These are phyloP conservation scores for Suillus brevipes DNA, from an alignment of 768 basidiomycete genomes.

Conservation along the genomic window DNA sequence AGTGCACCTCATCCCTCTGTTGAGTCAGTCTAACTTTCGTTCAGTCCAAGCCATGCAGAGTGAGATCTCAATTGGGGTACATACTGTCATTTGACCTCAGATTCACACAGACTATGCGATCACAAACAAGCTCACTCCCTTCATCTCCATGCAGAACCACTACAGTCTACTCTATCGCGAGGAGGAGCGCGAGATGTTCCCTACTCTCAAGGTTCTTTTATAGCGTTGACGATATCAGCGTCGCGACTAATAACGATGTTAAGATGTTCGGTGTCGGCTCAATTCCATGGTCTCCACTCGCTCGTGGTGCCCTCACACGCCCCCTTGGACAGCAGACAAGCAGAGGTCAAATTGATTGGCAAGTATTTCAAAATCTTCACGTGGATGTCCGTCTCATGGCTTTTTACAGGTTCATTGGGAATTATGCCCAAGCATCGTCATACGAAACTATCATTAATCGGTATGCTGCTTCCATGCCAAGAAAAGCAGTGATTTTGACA, in stretches of 20 bases:
- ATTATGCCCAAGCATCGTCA: conserved; percentile 24
- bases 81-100: neutral
- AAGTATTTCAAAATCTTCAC: neutral
- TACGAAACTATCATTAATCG: conserved; percentile 30
- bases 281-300: conserved; percentile 48
- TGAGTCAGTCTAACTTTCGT: neutral
- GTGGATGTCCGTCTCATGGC: conserved; percentile 10
- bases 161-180: conserved; percentile 59
- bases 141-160: conserved; percentile 68
- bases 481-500: neutral
- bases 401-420: conserved; percentile 23
- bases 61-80: conserved; percentile 16
- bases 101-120: conserved; percentile 38
- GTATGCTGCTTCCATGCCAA: conserved; percentile 12
- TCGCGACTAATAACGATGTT: conserved; percentile 3
- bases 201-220: conserved; percentile 38
- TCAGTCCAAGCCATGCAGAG: conserved; percentile 43
- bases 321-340: conserved; percentile 33
- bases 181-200: conserved; percentile 61
- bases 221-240: neutral
- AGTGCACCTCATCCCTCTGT: conserved; percentile 8
- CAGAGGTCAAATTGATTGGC: conserved; percentile 28
- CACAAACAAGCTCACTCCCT: conserved; percentile 46
- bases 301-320: conserved; percentile 37
- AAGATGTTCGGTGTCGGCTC: conserved; percentile 44